phyloP scores from a whole-genome alignment of 108 stramenopile genomes.

The Pseudonitzschia pungens region DNA sequence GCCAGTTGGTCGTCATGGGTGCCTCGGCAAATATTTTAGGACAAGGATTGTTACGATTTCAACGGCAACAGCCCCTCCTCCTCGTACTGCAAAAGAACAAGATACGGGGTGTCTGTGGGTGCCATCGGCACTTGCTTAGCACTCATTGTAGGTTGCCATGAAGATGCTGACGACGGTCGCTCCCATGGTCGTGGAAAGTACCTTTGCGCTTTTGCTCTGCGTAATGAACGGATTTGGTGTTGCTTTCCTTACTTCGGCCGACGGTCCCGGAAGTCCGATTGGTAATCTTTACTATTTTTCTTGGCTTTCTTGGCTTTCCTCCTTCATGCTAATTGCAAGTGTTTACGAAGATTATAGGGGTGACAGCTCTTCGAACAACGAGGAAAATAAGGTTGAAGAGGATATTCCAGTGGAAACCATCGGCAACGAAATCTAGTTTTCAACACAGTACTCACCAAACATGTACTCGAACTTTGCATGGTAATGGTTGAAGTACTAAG shows the following conservation, averaged over 20 bases:
- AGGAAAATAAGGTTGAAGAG: constrained; percentile 4
- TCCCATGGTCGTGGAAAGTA: constrained; percentile 64
- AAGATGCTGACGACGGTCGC: constrained; percentile 59
- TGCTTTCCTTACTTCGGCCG: constrained; percentile 55
- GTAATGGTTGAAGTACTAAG: neutral
- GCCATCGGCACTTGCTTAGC: constrained; percentile 49
- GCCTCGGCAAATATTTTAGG: constrained; percentile 66
- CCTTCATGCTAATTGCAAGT: constrained; percentile 31
- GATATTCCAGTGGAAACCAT: constrained; percentile 39
- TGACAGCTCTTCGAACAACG: neutral
- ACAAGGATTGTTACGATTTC: constrained; percentile 51
- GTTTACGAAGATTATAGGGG: constrained; percentile 42
- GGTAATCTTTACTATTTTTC: constrained; percentile 83
- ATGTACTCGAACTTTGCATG: neutral
- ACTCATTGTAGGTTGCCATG: constrained; percentile 55
- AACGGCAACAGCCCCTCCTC: constrained; percentile 17
- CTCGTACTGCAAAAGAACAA: constrained; percentile 62
- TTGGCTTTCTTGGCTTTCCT: constrained; percentile 51
- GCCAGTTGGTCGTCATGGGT: constrained; percentile 76
- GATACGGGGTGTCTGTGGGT: constrained; percentile 68
- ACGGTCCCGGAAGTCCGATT: constrained; percentile 67
- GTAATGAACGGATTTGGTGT: constrained; percentile 53
- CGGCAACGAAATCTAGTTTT: constrained; percentile 26
- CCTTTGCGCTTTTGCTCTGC: constrained; percentile 48
- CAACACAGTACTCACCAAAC: neutral